A percentile compares a stretch with the other conserved stretches of the same genome.
Conservation (phyloP, 495 filamentous ascomycete genomes). For the Amphirosellinia nigrospora region DNA sequence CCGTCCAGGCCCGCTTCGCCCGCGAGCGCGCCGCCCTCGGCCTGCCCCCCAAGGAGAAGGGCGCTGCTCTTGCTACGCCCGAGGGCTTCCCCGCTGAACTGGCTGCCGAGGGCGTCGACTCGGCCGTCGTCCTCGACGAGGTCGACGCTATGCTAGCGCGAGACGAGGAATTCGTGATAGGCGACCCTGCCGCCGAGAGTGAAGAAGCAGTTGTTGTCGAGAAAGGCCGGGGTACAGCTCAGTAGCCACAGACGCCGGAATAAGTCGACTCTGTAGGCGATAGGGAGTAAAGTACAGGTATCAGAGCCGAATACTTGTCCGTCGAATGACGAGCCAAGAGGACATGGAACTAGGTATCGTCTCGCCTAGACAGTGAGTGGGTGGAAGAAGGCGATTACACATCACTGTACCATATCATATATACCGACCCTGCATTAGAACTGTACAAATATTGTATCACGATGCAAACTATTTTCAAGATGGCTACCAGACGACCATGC, state of each 20-base stretch:
- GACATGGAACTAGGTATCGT: not conserved
- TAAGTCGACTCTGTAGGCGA: slow-evolving; percentile 9
- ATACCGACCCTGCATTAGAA: slow-evolving; percentile 8
- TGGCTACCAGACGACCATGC: not conserved
- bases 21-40: slow-evolving; percentile 56
- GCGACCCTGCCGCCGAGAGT: slow-evolving; percentile 28
- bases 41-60: slow-evolving; percentile 35
- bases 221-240: slow-evolving; percentile 15
- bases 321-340: not conserved
- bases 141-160: slow-evolving; percentile 46
- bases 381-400: not conserved
- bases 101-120: slow-evolving; percentile 43
- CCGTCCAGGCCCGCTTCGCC: slow-evolving; percentile 64
- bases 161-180: slow-evolving; percentile 50
- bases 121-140: slow-evolving; percentile 41
- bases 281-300: not conserved
- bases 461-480: slow-evolving; percentile 22
- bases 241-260: not conserved
- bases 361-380: not conserved
- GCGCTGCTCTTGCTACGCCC: too few species aligned
- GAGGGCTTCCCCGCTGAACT: slow-evolving; percentile 45
- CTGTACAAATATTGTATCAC: slow-evolving; percentile 24
- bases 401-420: slow-evolving; percentile 25
- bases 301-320: not conserved
- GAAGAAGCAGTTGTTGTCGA: slow-evolving; percentile 31